Evolutionary conservation across 768 basidiomycete species (phyloP).

Genomic region (Tylopilus sp.): DNA sequence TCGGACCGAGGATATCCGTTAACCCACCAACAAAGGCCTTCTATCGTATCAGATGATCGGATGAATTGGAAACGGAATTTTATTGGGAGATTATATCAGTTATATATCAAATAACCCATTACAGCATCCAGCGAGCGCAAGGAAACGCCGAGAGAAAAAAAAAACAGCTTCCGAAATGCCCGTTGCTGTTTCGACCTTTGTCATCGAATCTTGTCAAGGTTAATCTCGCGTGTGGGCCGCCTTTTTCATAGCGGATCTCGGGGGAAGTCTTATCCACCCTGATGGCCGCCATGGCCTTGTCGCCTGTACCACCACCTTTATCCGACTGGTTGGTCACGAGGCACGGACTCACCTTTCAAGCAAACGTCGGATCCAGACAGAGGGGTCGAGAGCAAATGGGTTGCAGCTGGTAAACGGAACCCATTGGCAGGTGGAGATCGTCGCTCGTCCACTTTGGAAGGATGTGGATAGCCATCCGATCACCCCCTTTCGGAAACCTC

Average conservation of each 20-base stretch:
- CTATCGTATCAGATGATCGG: slow-evolving; percentile 19
- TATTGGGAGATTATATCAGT: slow-evolving; percentile 14
- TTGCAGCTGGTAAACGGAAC: neutral
- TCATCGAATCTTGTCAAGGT: too few relatives aligned
- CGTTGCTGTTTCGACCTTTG: slow-evolving; percentile 10
- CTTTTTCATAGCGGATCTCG: slow-evolving; percentile 15
- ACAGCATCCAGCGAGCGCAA: slow-evolving; percentile 16
- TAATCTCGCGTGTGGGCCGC: slow-evolving; percentile 21
- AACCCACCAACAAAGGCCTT: slow-evolving; percentile 11
- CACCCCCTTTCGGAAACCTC: slow-evolving; percentile 7
- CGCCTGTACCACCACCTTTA: neutral
- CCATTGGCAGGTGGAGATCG: slow-evolving; percentile 2
- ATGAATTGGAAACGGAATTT: slow-evolving; percentile 6
- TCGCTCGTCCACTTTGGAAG: slow-evolving; percentile 16
- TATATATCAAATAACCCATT: slow-evolving; percentile 21
- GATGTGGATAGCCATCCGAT: slow-evolving; percentile 23
- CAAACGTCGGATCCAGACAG: slow-evolving; percentile 9
- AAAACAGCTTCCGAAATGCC: slow-evolving; percentile 11
- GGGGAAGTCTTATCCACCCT: neutral
- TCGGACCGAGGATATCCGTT: slow-evolving; percentile 8
- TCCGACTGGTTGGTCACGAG: neutral
- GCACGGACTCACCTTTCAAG: neutral
- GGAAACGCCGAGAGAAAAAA: slow-evolving; percentile 7
- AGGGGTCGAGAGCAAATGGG: neutral
- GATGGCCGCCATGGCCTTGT: neutral